Evolutionary conservation across 208 protist genomes (phyloP), one percentile per base, ranked within the genome.

Genomic region (Strigomonas galati): DNA sequence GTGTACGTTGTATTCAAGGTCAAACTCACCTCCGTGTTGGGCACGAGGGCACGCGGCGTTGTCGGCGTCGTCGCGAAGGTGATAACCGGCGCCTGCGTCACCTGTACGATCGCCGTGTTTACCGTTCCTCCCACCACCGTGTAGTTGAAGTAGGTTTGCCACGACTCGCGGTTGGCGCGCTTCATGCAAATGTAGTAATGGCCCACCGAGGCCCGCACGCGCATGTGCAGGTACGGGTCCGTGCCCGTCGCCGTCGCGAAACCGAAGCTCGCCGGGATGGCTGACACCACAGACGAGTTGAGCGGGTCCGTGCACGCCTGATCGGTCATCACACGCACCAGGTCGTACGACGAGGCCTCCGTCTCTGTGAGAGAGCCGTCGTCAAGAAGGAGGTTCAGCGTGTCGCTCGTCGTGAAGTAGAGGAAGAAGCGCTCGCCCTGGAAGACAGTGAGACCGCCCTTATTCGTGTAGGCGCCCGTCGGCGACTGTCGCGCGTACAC

Each of bases 361-460:
- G 32, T 28, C 15, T 2, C 24, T 3, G 72, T 37, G 53, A 56
- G 57, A 9, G 35, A 60, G 27, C 66, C 37, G 12, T 49, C 71
- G 54, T 44, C 65, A 19, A 88, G 67, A 7, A 88, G 76, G 5
- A 81, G 65, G 60, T 85, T 72, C 43, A 96, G 79, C 62, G 55
- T 60, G 48, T 81, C 86, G 0, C 72, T 71, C 7, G 85, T 92
- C 53, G 82, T 76, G 60, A 96, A 94, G 69, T 87, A 87, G 48
- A 96, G 74, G 54, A 86, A 88, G 54, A 96, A 87, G 0, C 84
- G 82, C 69, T 94, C 79, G 12, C 88, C 88, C 49, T 79, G 81
- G 28, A 70, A 74, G 0, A 85, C 79, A n/a, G 56, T 67, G 5
- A 87, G 60, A 21, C 60, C 59, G 35, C 72, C 72, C 27, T 64